Evolutionary conservation across 768 basidiomycete species (phyloP).

Genomic region (Leccinum boreale): DNA sequence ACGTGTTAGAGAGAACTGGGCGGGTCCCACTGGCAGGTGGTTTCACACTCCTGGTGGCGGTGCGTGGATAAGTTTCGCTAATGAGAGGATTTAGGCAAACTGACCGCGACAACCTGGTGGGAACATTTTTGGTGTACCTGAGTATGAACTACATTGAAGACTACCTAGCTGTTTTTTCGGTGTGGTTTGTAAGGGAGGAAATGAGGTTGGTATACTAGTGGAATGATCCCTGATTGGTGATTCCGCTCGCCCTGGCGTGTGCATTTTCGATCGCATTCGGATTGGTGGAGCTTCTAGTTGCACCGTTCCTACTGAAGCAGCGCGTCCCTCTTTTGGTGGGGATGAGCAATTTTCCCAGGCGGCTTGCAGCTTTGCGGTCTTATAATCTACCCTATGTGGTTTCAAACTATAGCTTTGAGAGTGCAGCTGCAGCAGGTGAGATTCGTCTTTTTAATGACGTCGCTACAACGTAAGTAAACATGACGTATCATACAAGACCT

Average conservation of each 20-base stretch:
- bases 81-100: neutral
- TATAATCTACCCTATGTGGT: conserved; percentile 81
- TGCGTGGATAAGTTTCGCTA: conserved; percentile 33
- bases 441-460: conserved; percentile 1
- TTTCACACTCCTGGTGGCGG: conserved; percentile 54
- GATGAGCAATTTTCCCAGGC: conserved; percentile 68
- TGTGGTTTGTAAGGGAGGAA: neutral
- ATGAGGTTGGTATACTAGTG: conserved; percentile 43
- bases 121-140: conserved; percentile 65
- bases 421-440: conserved; percentile 61
- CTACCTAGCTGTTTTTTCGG: conserved; percentile 40
- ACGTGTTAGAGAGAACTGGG: conserved; percentile 72
- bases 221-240: conserved; percentile 50
- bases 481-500: conserved; percentile 36
- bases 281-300: conserved; percentile 56
- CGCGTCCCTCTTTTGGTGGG: conserved; percentile 71
- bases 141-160: conserved; percentile 69
- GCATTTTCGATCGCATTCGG: conserved; percentile 54
- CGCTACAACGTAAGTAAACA: neutral
- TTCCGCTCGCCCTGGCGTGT: conserved; percentile 42
- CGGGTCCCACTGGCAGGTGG: conserved; percentile 67
- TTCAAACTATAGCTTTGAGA: conserved; percentile 72
- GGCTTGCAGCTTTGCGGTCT: conserved; percentile 70
- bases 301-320: conserved; percentile 60
- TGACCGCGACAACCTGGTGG: conserved; percentile 36